Percentiles rank a stretch among this genome's conserved stretches.
phyloP scores from a whole-genome alignment of 306 rosid genomes.

The Ceratonia siliqua region DNA sequence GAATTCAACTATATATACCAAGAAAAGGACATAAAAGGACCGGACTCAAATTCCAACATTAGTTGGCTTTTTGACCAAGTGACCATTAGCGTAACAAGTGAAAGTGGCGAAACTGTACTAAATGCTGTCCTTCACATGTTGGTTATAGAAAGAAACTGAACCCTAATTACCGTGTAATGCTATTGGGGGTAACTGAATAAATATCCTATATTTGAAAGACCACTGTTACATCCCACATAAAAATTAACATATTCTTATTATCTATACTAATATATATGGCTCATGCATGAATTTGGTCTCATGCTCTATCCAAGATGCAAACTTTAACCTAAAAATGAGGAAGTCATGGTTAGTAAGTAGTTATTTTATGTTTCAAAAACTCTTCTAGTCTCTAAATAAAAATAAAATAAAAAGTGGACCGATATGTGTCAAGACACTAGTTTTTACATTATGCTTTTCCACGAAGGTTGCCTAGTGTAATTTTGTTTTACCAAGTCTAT shows the following conservation, averaged over 20 bases:
- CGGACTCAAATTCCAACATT: too few species aligned
- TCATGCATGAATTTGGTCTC: background rate
- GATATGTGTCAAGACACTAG: background rate
- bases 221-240: background rate
- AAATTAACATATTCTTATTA: background rate
- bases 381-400: background rate
- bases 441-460: background rate
- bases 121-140: conserved; percentile 16
- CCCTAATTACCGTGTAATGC: background rate
- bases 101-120: background rate
- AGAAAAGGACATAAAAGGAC: too few species aligned
- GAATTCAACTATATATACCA: too few species aligned
- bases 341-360: background rate
- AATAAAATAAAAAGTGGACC: background rate
- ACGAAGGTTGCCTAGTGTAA: background rate
- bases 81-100: background rate
- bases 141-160: background rate
- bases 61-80: background rate
- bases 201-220: background rate
- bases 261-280: background rate
- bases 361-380: background rate
- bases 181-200: background rate
- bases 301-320: background rate
- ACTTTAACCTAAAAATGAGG: background rate
- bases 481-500: background rate